Percentiles rank a stretch among this genome's conserved stretches.
Conservation (phyloP, 306 rosid genomes). For the Dryas drummondii region DNA sequence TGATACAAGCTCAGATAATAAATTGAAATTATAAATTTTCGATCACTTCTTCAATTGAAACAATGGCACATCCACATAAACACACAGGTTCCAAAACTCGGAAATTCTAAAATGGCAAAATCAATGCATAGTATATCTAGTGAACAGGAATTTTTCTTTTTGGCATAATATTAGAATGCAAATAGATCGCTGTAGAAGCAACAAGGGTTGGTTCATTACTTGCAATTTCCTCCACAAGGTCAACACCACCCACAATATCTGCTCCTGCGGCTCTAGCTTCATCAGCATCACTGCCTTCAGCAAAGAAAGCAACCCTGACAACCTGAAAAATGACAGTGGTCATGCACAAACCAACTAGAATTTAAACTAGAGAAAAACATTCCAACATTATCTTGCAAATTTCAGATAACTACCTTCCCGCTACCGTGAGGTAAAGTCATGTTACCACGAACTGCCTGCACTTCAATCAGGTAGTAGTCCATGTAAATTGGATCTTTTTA, state of each 20-base stretch:
- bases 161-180: not conserved
- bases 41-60: not conserved
- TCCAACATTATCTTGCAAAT: not conserved
- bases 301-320: constrained; percentile 93
- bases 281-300: constrained; percentile 94
- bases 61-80: not conserved
- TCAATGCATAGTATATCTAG: not conserved
- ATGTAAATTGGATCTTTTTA: constrained; percentile 7
- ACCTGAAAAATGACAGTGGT: constrained; percentile 55
- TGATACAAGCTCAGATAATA: constrained; percentile 27
- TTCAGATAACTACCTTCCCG: constrained; percentile 65
- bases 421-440: constrained; percentile 88
- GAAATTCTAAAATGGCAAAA: not conserved
- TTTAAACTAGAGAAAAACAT: constrained; percentile 20
- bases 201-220: constrained; percentile 52
- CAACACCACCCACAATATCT: constrained; percentile 96
- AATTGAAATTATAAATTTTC: not conserved
- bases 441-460: constrained; percentile 97
- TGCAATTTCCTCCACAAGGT: constrained; percentile 88
- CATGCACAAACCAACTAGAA: constrained; percentile 36
- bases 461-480: constrained; percentile 19
- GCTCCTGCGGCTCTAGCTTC: constrained; percentile 99
- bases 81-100: not conserved
- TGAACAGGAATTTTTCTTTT: not conserved
- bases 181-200: not conserved